Percentiles rank a stretch among this genome's conserved stretches.
phyloP scores from a whole-genome alignment of 768 basidiomycete species.

The Phanerochaete sordida region DNA sequence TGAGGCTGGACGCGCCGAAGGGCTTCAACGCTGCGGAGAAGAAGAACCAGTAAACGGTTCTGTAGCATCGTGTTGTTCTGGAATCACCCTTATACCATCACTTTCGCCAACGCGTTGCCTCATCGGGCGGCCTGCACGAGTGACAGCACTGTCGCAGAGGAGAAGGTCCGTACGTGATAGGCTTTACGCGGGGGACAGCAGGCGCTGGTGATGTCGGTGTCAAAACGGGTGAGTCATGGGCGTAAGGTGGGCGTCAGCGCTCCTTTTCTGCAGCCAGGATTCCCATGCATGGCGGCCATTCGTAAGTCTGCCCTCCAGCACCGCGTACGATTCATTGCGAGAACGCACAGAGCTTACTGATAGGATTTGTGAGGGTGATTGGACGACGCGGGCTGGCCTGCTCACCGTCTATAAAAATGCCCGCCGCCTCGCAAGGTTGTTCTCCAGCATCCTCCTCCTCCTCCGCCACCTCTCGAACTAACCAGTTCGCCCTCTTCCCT shows the following conservation, averaged over 20 bases:
- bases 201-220: not conserved
- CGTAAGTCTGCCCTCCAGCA: not conserved
- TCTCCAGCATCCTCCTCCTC: not conserved
- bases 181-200: no score
- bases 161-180: no score
- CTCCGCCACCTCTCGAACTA: not conserved
- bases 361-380: not conserved
- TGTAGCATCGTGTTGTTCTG: not conserved
- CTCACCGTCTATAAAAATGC: not conserved
- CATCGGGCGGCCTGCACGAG: no score
- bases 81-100: not conserved
- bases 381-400: not conserved
- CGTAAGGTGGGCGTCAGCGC: not conserved
- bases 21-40: slow-evolving; percentile 66
- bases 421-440: not conserved
- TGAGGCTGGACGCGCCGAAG: slow-evolving; percentile 60
- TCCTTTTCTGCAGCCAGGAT: not conserved
- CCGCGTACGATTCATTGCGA: not conserved
- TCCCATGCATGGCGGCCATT: not conserved
- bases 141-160: no score
- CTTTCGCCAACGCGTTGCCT: no score
- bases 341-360: not conserved
- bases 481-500: not conserved
- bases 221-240: not conserved
- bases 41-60: slow-evolving; percentile 58